Evolutionary conservation across 495 filamentous ascomycete genomes (phyloP).

Genomic region (Tuber borchii): DNA sequence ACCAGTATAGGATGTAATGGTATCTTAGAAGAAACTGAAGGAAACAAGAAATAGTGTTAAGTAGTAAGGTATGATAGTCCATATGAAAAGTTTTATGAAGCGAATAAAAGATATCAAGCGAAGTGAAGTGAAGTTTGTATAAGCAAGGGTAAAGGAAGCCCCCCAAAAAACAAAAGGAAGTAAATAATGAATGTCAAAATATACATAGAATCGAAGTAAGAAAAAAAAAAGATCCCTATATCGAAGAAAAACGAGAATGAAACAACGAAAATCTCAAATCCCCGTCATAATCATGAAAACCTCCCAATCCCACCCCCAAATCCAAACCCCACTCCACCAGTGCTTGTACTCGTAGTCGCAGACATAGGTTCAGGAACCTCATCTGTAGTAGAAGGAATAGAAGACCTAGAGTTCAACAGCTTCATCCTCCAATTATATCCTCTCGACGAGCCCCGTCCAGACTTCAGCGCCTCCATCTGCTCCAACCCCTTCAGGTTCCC

Average conservation of each 20-base stretch:
- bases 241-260: neutral
- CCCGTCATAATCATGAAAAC: neutral
- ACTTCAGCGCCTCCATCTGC: conserved; percentile 1
- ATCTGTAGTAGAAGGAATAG: neutral
- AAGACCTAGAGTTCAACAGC: neutral
- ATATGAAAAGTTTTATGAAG: neutral
- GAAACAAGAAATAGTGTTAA: neutral
- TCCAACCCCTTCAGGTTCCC: neutral
- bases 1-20: neutral
- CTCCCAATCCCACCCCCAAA: neutral
- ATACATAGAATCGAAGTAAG: neutral
- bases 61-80: neutral
- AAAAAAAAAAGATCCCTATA: neutral
- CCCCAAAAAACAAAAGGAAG: neutral
- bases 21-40: neutral
- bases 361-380: neutral
- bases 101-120: neutral
- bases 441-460: neutral
- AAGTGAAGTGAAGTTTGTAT: neutral
- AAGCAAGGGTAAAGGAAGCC: neutral
- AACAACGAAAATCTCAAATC: conserved; percentile 2
- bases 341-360: neutral
- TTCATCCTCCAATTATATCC: conserved; percentile 6
- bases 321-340: neutral
- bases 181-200: conserved; percentile 2